phyloP scores from a whole-genome alignment of 768 basidiomycete species.

The Lenzites betulinus region DNA sequence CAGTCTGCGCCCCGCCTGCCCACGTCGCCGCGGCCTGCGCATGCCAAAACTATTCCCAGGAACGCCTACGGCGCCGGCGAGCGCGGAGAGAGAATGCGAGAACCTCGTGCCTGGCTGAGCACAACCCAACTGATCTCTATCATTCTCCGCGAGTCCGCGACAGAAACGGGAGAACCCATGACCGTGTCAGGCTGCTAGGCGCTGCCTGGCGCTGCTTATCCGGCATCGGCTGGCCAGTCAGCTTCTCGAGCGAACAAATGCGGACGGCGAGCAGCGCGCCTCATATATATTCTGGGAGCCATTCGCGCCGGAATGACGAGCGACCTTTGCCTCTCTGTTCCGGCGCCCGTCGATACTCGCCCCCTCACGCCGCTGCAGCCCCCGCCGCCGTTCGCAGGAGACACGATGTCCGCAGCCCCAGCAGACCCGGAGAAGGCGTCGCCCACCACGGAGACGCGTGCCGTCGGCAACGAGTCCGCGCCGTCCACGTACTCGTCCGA shows the following conservation, averaged over 20 bases:
- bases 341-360: neutral
- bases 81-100: neutral
- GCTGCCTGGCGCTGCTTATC: conserved; percentile 11
- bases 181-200: neutral
- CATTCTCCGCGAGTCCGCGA: neutral
- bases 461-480: conserved; percentile 17
- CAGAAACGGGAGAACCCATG: conserved; percentile 4
- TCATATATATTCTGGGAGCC: neutral
- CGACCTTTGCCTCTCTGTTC: neutral
- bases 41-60: neutral
- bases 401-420: conserved; percentile 10
- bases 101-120: conserved; percentile 6
- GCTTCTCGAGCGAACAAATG: no score
- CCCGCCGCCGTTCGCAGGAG: neutral
- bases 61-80: neutral
- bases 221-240: neutral
- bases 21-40: neutral
- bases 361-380: neutral
- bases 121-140: neutral
- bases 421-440: conserved; percentile 21
- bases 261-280: neutral
- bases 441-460: neutral
- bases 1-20: no score
- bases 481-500: conserved; percentile 25
- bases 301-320: neutral